Evolutionary conservation across 179 eudicot species (phyloP), one percentile per base, ranked within the genome.

Genomic region (Sideroxylon spinosum): DNA sequence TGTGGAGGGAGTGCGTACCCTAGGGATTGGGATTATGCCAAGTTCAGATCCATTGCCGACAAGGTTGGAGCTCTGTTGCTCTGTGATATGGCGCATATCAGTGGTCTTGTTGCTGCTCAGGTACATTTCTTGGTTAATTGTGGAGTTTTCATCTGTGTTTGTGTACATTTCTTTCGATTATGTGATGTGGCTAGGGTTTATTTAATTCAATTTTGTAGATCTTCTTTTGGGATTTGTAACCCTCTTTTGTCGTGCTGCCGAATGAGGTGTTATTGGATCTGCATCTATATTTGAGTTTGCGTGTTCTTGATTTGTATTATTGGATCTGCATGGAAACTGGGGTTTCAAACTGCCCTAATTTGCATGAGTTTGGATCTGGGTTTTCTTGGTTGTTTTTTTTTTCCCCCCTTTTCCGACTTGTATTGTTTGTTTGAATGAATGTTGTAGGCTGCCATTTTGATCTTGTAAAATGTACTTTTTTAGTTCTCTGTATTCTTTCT

Each of bases 71-170:
- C 99, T 0, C 81, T 91, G 71, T 86, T 95, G 93, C 91, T 95
- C 0, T 93, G 98, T 82, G 99, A 95, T 81, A 95, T 95, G 99
- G 98, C 99, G 71, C 99, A 95, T 77, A 95, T 95, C 68, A 92
- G 98, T 87, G 99, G 99, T 49, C 98, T 95, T 84, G 99, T 95
- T 81, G 99, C 99, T 85, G 98, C 99, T 74, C 87, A 92, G 97
- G 99, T 95, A 87, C 78, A 16, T 60, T 23, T 60, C 11, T 74
- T 19, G 22, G 17, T 44, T 64, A 64, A 25, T 64, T 25, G 32
- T 53, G 22, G 64, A 26, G 23, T 53, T 72, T 11, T 29, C 46
- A 57, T 73, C 7, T 73, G 65, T 9, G 52, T 37, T 29, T 73
- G 56, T 28, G 6, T 65, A 13, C 29, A 13, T 29, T 10, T 29